Evolutionary conservation across 2,329 filamentous ascomycete species (phyloP), one percentile per base, ranked within the genome.

Genomic region (Tolypocladium tropicale): DNA sequence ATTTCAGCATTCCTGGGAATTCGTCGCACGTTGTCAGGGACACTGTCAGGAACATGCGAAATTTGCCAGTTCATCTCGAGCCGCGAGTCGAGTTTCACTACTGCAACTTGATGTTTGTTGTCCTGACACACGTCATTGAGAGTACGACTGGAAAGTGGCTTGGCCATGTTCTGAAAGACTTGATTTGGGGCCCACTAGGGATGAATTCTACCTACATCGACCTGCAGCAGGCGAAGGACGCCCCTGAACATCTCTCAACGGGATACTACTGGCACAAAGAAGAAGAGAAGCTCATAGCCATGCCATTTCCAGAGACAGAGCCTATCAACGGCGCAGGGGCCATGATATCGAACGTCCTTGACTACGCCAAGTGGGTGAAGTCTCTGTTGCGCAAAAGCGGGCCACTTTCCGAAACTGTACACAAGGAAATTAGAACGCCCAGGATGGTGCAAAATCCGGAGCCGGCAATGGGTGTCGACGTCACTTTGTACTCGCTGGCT

Each of bases 311-410:
- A 43, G 56, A 57, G 10, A 59, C 62, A 4, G 43, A 59, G 34
- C 71, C 66, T 60, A 61, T 67, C 32, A 70, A 68, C 59, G 75
- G 74, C 14, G 73, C 75, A 0, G 75, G 74, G 0, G 69, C 66
- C 33, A 64, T 74, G 53, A 66, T 81, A 23, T 76, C 74, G 28
- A 78, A 72, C 49, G 77, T 78, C 2, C 55, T 70, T 14, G 79
- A 82, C 66, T 82, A 78, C 62, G 63, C 71, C 3, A 74, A 73
- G 60, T 84, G 80, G 80, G 60, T 81, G 4, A 67, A 68, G 36
- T 77, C 74, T 23, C 67, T 82, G 28, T 65, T 83, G 32, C 62
- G 70, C 11, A 49, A 64, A 53, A 37, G 53, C 0, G 55, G 37
- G 7, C 66, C 67, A 2, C 61, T 70, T 9, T 66, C 67, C 1